Percentiles rank a stretch among this genome's conserved stretches.
Evolutionary conservation across 352 stramenopile species (phyloP).

Genomic region (Phytopythium mirpurense): DNA sequence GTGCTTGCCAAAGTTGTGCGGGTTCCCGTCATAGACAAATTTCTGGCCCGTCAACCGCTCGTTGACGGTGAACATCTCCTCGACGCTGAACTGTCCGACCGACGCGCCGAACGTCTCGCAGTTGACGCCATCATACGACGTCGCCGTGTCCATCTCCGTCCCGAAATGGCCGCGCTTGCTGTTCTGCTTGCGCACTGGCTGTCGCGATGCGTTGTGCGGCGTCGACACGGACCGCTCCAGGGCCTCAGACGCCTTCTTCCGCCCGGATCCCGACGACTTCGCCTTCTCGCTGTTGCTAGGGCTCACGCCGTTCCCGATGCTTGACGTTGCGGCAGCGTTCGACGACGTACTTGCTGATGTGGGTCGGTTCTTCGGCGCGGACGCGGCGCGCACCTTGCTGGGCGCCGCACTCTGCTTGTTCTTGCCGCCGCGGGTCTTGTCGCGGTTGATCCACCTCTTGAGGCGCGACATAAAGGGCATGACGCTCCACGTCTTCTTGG

Average conservation of each 20-base stretch:
- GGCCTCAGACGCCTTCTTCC: constrained; percentile 8
- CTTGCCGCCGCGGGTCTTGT: constrained; percentile 43
- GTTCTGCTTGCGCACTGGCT: constrained; percentile 20
- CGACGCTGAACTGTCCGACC: constrained; percentile 81
- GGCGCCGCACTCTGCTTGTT: constrained; percentile 40
- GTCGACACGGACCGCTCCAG: constrained; percentile 68
- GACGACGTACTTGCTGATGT: constrained; percentile 24
- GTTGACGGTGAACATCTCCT: constrained; percentile 96
- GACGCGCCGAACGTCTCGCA: constrained; percentile 81
- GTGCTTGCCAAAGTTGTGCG: constrained; percentile 90
- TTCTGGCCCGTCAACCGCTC: constrained; percentile 89
- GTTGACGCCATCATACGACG: constrained; percentile 85
- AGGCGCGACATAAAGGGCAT: constrained; percentile 91
- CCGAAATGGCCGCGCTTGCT: constrained; percentile 69
- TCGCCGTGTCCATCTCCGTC: constrained; percentile 73
- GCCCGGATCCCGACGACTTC: constrained; percentile 29
- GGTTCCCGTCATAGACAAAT: constrained; percentile 94
- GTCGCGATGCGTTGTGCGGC: constrained; percentile 45
- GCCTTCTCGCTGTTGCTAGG: constrained; percentile 3
- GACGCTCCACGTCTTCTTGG: constrained; percentile 93
- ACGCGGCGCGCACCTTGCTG: constrained; percentile 58
- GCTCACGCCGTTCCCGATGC: constrained; percentile 4
- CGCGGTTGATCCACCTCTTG: constrained; percentile 84
- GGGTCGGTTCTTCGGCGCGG: constrained; percentile 68
- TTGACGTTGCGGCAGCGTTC: constrained; percentile 27